Percentiles rank a stretch among this genome's conserved stretches.
These are phyloP conservation scores for Penicillium digitatum DNA, from an alignment of 2,329 filamentous ascomycete species.

Conservation along the genomic window DNA sequence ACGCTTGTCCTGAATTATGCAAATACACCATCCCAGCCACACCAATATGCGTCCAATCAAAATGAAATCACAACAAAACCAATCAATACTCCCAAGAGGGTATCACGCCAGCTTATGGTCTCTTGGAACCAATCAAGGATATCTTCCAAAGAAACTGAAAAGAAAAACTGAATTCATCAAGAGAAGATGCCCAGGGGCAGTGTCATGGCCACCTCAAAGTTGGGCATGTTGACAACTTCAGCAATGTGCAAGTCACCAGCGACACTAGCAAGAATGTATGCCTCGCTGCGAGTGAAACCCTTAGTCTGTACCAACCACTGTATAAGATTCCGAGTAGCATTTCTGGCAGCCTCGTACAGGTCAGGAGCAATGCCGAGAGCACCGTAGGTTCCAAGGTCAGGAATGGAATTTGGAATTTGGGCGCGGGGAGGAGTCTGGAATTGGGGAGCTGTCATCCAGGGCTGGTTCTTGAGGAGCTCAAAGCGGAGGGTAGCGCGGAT, in stretches of 20 bases:
- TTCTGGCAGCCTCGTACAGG: conserved; percentile 48
- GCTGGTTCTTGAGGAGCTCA: conserved; percentile 46
- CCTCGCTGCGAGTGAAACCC: conserved; percentile 46
- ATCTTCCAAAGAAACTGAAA: background rate
- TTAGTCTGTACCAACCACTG: conserved; percentile 49
- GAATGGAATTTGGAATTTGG: conserved; percentile 22
- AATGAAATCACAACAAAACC: conserved; percentile 4
- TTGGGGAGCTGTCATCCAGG: conserved; percentile 49
- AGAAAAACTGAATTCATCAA: conserved; percentile 41
- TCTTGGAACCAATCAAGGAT: background rate
- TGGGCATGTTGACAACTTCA: conserved; percentile 54
- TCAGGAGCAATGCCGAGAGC: conserved; percentile 49
- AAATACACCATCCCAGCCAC: conserved; percentile 2
- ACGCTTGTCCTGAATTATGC: conserved; percentile 9
- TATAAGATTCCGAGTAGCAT: conserved; percentile 48
- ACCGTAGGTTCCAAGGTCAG: conserved; percentile 45
- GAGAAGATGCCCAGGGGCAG: conserved; percentile 49
- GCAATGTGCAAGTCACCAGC: conserved; percentile 50
- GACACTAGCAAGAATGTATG: conserved; percentile 53
- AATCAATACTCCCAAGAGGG: conserved; percentile 7
- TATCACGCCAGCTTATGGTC: conserved; percentile 16
- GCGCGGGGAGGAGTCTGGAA: conserved; percentile 40
- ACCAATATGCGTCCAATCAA: conserved; percentile 10
- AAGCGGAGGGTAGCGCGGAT: conserved; percentile 50
- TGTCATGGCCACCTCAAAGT: conserved; percentile 51